Base-by-base conservation (phyloP, 257 asterid species). In the Leptodermis oblonga region DNA sequence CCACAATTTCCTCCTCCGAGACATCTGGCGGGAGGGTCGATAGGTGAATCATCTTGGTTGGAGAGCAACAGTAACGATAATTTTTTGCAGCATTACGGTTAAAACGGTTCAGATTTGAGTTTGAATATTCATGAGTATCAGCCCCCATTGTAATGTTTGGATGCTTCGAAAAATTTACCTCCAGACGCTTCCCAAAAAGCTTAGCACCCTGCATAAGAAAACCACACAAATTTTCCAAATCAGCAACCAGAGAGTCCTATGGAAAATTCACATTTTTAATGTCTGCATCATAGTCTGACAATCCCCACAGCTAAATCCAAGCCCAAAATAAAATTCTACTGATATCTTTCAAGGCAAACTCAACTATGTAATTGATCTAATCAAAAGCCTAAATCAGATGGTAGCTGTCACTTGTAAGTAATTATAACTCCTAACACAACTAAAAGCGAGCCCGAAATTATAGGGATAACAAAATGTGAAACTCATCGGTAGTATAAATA, bases 51-150 rank as follows among this genome's bases (percentile, higher is more conserved):
- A 89, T 91, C 85, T 89, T 94, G 70, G 97, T 94, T 2, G 99
- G 99, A 8, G 97, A 89, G 77, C 99, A 94, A 77, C 97, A 94
- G 74, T 94, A 94, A 59, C 96, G 83, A 74, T 94, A 94, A 73
- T 90, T 94, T 76, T 94, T 94, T 37, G 94, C 97, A 13, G 99
- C 99, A 70, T 94, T 94, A 8, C 97, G 88, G 65, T 94, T 90
- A 81, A 91, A 94, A 62, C 99, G 97, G 68, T 93, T 91, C 77
- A 94, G 97, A 70, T 86, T 94, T 67, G 99, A 94, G 87, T 83
- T 94, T 65, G 90, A 78, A 78, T 94, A 94, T 63, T 94, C 99
- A 20, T 85, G 99, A 25, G 99, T 87, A 70, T 94, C 99, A 20
- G 95, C 83, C 59, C 97, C 99, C 11, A 88, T 81, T 14, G 97